Base-by-base conservation (phyloP, 2,329 filamentous ascomycete genomes). In the Neonectria faginata region DNA sequence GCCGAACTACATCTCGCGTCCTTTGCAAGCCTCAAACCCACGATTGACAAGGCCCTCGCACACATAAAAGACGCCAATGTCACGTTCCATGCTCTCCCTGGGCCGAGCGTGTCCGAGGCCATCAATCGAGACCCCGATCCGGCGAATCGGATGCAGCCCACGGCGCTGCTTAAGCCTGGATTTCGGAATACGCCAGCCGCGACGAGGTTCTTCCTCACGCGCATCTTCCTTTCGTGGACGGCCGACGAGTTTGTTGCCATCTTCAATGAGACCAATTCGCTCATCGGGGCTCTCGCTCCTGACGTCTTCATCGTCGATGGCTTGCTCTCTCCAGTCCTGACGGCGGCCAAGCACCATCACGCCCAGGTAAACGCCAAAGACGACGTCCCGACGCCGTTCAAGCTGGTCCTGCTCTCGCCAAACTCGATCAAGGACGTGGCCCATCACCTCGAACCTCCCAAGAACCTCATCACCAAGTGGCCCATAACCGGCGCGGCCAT, bases 371-470 rank as follows among this genome's bases (percentile, higher is more conserved):
- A 47, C 44, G 16, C 22, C 44, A 47, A 27, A 27, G 44, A 22
- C 11, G 44, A 47, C 3, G 22, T 27, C 20, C 22, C 44, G 20
- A 12, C 44, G 12, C 44, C 44, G 22, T 47, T 47, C 42, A 2
- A 44, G 44, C 14, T 62, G 59, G 59, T 62, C 20, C 42, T 62
- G 5, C 20, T 62, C 10, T 33, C 59, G 11, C 59, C 59, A 27
- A 62, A 62, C 44, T 51, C 59, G 14, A 62, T 62, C 36, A 62
- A 62, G 29, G 59, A 62, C 27, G 20, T 62, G 44, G 59, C 59
- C 3, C 27, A 53, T 52, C 20, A 51, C 56, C 50, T 29, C 22
- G 44, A 47, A 16, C 44, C 44, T 3, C 44, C 44, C 12, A 6
- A 47, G 14, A 47, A 47, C 22, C 44, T 47, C 44, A 47, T 47